Percentiles rank a stretch among this genome's conserved stretches.
Evolutionary conservation across 495 filamentous ascomycete species (phyloP).

Genomic region (Rhypophila decipiens): DNA sequence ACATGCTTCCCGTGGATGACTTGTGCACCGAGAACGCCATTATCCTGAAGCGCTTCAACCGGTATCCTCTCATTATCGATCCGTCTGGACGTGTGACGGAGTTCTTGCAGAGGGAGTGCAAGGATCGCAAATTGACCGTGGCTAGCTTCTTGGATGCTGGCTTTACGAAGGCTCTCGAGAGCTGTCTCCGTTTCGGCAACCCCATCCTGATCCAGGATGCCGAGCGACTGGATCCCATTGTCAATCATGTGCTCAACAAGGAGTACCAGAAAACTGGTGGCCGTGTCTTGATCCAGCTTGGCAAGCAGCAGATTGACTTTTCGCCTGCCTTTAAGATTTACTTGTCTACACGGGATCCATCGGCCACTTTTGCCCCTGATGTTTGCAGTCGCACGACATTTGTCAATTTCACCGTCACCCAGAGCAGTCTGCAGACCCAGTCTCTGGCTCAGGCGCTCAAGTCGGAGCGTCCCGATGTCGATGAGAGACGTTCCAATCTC

Average conservation of each 20-base stretch:
- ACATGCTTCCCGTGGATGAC: constrained; percentile 96
- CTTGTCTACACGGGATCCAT: constrained; percentile 91
- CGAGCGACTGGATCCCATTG: constrained; percentile 90
- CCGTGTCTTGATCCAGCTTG: constrained; percentile 94
- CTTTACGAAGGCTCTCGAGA: constrained; percentile 96
- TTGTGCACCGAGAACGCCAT: constrained; percentile 99
- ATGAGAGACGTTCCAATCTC: constrained; percentile 88
- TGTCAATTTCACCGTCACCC: constrained; percentile 98
- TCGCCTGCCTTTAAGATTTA: constrained; percentile 95
- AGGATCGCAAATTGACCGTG: constrained; percentile 87
- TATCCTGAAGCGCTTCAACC: constrained; percentile 92
- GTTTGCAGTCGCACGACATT: constrained; percentile 97
- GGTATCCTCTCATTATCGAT: constrained; percentile 97
- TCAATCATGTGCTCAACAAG: constrained; percentile 99
- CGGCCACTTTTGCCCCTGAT: constrained; percentile 93
- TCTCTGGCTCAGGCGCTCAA: constrained; percentile 95
- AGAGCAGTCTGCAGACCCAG: constrained; percentile 96
- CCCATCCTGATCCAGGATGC: constrained; percentile 98
- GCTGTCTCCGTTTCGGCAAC: constrained; percentile 93
- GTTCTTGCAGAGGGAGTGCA: constrained; percentile 89
- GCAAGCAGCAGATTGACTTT: constrained; percentile 98
- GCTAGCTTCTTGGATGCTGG: constrained; percentile 98
- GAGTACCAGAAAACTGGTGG: constrained; percentile 99
- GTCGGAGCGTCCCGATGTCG: constrained; percentile 95
- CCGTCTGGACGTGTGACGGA: constrained; percentile 91